Evolutionary conservation across 305 asterid genomes (phyloP), one percentile per base, ranked within the genome.

Genomic region (Solanum hybrid): DNA sequence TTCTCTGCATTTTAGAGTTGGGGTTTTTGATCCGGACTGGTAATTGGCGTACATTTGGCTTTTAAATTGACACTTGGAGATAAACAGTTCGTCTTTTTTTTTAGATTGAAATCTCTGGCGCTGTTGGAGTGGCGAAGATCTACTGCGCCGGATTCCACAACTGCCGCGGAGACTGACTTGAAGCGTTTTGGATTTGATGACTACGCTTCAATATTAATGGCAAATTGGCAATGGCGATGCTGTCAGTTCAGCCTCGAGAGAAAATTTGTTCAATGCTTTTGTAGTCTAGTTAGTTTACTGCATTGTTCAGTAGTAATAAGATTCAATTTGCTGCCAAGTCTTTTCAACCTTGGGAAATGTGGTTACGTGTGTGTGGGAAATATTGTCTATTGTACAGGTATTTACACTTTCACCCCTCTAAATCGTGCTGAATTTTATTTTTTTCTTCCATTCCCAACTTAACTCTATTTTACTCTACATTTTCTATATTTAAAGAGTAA

Each of bases 41-140:
- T 79, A 86, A 85, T 68, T 80, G 79, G 91, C 61, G 89, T 89
- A 89, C 93, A 89, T 88, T 87, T 90, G 93, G 87, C 81, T 87
- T 87, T 79, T 89, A 89, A 88, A 38, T 87, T 89, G 93, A 82
- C 84, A 87, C 78, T 92, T 57, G 86, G 80, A 83, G 51, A 81
- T 27, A 51, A 39, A 33, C 22, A 39, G 29, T 10, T 45, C 31
- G 36, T 22, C 24, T 76, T 76, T 32, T 38, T 80, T 24, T 12
- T n/a, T 57, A 80, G 87, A 27, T 26, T 82, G 87, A 13, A 82
- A 82, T 29, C 8, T 82, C 75, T 29, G 87, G 27, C 72, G 68
- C 14, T 82, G 37, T 61, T 82, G 65, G 82, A 87, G 85, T 79
- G 86, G 84, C 76, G 26, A 84, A 84, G 88, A 84, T 84, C 75